Conservation (phyloP, 345 rosid species). For the Triadica sebifera region DNA sequence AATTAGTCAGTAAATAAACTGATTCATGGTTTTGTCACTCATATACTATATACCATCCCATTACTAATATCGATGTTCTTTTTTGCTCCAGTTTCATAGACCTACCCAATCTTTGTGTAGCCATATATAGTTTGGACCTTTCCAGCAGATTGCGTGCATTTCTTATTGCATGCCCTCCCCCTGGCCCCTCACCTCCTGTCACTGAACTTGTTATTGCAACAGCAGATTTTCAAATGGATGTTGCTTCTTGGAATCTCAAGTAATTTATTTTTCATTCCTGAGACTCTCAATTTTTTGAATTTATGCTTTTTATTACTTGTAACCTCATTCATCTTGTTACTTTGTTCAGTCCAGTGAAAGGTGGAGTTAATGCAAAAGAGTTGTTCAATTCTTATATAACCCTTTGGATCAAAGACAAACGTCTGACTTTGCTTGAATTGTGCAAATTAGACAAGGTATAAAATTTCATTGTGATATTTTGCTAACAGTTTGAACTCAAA, state of each 20-base stretch:
- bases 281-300: not conserved
- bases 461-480: not conserved
- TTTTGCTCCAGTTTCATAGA: constrained; percentile 23
- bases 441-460: constrained; percentile 28
- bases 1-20: not conserved
- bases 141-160: constrained; percentile 17
- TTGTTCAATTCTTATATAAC: constrained; percentile 21
- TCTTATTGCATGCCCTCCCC: constrained; percentile 26
- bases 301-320: not conserved
- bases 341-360: constrained; percentile 20
- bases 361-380: constrained; percentile 27
- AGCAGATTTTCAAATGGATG: constrained; percentile 28
- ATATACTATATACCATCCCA: not conserved
- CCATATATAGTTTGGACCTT: constrained; percentile 25
- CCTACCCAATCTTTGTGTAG: constrained; percentile 27
- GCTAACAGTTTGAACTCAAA: not conserved
- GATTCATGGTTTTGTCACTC: not conserved
- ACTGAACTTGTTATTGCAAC: constrained; percentile 31
- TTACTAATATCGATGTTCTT: not conserved
- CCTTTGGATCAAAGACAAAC: constrained; percentile 28
- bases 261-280: not conserved
- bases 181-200: constrained; percentile 16
- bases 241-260: constrained; percentile 33
- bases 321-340: not conserved
- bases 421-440: constrained; percentile 13